phyloP scores from a whole-genome alignment of 352 stramenopile genomes.

The Phytophthora hybrid region DNA sequence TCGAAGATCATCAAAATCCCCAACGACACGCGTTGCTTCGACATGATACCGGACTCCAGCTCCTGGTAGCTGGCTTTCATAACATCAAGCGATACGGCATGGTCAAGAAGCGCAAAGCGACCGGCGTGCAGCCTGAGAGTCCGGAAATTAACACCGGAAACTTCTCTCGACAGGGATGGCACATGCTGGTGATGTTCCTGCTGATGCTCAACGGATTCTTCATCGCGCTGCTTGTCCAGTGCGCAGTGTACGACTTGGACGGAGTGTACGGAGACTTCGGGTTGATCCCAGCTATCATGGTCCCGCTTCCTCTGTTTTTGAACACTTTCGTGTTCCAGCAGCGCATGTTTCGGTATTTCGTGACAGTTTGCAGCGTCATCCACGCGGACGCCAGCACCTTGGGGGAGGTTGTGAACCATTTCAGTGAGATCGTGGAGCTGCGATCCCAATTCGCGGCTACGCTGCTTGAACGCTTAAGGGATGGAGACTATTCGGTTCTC shows the following conservation, averaged over 20 bases:
- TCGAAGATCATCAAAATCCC: conserved; percentile 31
- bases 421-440: conserved; percentile 65
- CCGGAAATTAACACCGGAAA: conserved; percentile 41
- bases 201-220: conserved; percentile 83
- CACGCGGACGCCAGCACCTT: conserved; percentile 58
- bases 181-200: conserved; percentile 67
- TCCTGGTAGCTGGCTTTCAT: conserved; percentile 31
- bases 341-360: conserved; percentile 68
- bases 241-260: conserved; percentile 58
- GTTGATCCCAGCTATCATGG: conserved; percentile 29
- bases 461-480: conserved; percentile 39
- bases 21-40: conserved; percentile 20
- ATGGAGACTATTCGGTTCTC: conserved; percentile 24
- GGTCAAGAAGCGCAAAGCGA: conserved; percentile 10
- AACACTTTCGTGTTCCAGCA: conserved; percentile 73
- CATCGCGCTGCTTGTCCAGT: conserved; percentile 67
- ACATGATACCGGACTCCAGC: conserved; percentile 35
- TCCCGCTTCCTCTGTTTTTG: conserved; percentile 55
- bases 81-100: conserved; percentile 24
- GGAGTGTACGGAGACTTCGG: conserved; percentile 47
- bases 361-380: conserved; percentile 64
- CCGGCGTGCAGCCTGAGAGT: conserved; percentile 13
- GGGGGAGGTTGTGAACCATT: conserved; percentile 65
- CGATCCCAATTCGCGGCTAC: conserved; percentile 58
- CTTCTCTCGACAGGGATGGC: conserved; percentile 74